Evolutionary conservation across 2,329 filamentous ascomycete species (phyloP).

Genomic region (Aspergillus pseudoglaucus): DNA sequence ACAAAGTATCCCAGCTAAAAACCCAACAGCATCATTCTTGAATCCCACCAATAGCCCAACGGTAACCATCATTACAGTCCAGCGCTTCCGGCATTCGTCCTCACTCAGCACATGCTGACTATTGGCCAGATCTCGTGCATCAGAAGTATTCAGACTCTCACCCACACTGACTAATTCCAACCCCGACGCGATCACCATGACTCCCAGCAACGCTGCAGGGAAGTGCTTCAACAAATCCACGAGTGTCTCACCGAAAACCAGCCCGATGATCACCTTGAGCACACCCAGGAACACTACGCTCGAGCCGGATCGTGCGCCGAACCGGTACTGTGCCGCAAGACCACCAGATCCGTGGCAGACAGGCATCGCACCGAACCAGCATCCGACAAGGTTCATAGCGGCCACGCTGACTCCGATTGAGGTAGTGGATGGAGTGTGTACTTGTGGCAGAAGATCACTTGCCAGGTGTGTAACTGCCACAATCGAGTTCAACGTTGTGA

Average conservation of each 20-base stretch:
- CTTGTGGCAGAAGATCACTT: conserved; percentile 65
- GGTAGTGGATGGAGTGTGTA: conserved; percentile 65
- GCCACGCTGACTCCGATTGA: conserved; percentile 75
- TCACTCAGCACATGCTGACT: conserved; percentile 47
- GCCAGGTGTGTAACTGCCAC: conserved; percentile 79
- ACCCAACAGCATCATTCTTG: conserved; percentile 83
- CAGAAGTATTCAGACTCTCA: conserved; percentile 71
- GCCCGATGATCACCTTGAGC: conserved; percentile 67
- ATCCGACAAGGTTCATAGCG: conserved; percentile 73
- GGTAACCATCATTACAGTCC: conserved; percentile 87
- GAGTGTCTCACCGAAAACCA: conserved; percentile 69
- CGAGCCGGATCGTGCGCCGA: conserved; percentile 81
- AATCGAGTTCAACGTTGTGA: conserved; percentile 88
- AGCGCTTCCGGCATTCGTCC: conserved; percentile 65
- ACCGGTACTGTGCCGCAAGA: conserved; percentile 82
- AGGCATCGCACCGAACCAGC: conserved; percentile 93
- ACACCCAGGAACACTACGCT: conserved; percentile 73
- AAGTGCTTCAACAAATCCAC: conserved; percentile 64
- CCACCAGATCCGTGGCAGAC: conserved; percentile 91
- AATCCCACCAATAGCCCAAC: conserved; percentile 76
- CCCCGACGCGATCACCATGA: conserved; percentile 86
- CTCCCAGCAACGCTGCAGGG: conserved; percentile 68
- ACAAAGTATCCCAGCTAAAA: conserved; percentile 73
- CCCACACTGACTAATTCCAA: conserved; percentile 82
- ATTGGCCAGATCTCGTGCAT: conserved; percentile 51